Base-by-base conservation (phyloP, 2,329 filamentous ascomycete species). In the Diplodia sapinea region DNA sequence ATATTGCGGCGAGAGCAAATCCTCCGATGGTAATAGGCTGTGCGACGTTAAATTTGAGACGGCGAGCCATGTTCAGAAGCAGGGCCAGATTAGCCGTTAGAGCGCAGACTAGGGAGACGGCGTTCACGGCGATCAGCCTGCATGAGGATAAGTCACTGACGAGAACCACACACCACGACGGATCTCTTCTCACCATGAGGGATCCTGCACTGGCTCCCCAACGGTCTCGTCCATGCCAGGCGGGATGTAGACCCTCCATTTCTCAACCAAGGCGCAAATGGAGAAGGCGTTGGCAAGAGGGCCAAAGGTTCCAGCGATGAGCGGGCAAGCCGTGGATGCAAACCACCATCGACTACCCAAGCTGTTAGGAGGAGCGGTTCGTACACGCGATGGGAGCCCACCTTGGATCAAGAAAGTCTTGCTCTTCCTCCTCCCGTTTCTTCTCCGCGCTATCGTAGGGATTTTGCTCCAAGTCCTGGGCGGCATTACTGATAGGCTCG, bases 11-110 rank as follows among this genome's bases (percentile, higher is more conserved):
- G 2, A 86, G 71, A 56, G 85, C 83, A 78, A 85, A 88, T n/a
- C 86, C 86, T n/a, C 83, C 72, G 40, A 88, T 86, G 0, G 86
- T 88, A 52, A 88, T 84, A 1, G 86, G 84, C 71, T 88, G 86
- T 0, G 86, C 85, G 31, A 87, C 78, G 4, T 79, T 77, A 73
- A 88, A 88, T 0, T 79, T 77, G 11, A 88, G 72, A 13, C 85
- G 80, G 29, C 82, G 80, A 2, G 85, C 84, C 86, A 89, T 88
- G 74, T 87, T 88, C 29, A 88, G 78, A 1, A 88, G 79, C 7
- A 89, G 76, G 2, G 83, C 79, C 15, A 83, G 71, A 68, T 89
- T 89, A 9, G 85, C 84, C 5, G 82, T 73, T 11, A 89, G 73
- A 0, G 86, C 86, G 65, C 82, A 82, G 17, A 78, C 78, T 4